phyloP scores from a whole-genome alignment of 495 filamentous ascomycete species.

The Aspergillus egyptiacus region DNA sequence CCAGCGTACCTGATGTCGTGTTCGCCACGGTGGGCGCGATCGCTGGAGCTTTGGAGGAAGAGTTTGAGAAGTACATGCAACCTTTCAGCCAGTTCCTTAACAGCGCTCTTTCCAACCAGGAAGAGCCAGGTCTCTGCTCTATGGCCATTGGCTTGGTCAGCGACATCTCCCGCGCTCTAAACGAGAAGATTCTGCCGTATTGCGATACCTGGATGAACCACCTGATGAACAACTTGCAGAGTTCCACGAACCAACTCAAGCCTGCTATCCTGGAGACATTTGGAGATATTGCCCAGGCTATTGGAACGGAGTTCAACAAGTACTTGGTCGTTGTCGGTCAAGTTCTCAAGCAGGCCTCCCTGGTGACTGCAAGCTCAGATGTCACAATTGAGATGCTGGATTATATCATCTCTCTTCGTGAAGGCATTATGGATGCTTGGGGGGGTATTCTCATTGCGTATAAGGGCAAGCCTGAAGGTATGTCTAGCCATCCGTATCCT shows the following conservation, averaged over 20 bases:
- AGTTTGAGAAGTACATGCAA: conserved; percentile 96
- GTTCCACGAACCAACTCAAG: conserved; percentile 90
- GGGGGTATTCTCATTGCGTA: conserved; percentile 90
- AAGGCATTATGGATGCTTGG: conserved; percentile 99
- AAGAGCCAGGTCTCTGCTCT: conserved; percentile 86
- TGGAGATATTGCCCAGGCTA: conserved; percentile 95
- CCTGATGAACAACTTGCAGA: conserved; percentile 74
- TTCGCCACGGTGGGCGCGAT: conserved; percentile 86
- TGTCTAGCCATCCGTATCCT: neutral
- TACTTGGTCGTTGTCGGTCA: conserved; percentile 88
- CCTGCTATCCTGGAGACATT: conserved; percentile 97
- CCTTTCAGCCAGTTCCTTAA: conserved; percentile 84
- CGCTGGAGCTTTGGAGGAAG: conserved; percentile 80
- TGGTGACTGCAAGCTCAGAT: conserved; percentile 64
- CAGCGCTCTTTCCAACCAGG: conserved; percentile 88
- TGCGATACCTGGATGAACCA: conserved; percentile 98
- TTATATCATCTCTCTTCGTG: conserved; percentile 87
- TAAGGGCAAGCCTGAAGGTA: conserved; percentile 58
- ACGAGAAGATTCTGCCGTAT: conserved; percentile 82
- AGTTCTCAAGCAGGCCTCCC: conserved; percentile 87
- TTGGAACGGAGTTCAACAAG: conserved; percentile 83
- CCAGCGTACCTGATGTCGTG: conserved; percentile 86
- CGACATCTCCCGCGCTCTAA: conserved; percentile 87
- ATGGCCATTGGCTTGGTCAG: conserved; percentile 98
- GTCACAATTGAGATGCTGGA: conserved; percentile 86